Percentiles rank a stretch among this genome's conserved stretches.
These are phyloP conservation scores for Rickenella mellea DNA, from an alignment of 768 basidiomycete genomes.

Conservation along the genomic window DNA sequence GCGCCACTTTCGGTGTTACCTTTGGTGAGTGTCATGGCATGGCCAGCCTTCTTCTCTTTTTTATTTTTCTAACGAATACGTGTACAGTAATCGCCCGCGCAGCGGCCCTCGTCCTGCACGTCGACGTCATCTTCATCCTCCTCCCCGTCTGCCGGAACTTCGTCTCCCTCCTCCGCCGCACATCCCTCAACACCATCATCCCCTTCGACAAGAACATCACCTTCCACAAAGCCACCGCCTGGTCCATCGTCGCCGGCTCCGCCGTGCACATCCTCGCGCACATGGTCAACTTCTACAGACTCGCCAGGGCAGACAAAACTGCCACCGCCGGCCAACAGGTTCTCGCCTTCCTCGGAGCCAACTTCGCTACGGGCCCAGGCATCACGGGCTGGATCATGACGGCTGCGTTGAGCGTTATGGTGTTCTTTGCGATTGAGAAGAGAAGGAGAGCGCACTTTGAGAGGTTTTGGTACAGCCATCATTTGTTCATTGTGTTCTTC, in stretches of 20 bases:
- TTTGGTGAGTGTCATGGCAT: constrained; percentile 44
- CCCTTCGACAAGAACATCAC: constrained; percentile 92
- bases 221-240: constrained; percentile 85
- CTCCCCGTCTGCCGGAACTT: constrained; percentile 94
- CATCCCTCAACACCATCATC: constrained; percentile 76
- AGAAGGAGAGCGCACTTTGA: constrained; percentile 72
- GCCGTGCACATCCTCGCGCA: constrained; percentile 75
- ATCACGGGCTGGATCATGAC: constrained; percentile 88
- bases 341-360: constrained; percentile 63
- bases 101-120: constrained; percentile 83
- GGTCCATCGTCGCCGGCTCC: constrained; percentile 77
- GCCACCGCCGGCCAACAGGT: constrained; percentile 47
- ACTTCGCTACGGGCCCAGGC: constrained; percentile 78
- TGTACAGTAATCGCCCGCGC: constrained; percentile 71
- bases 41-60: background rate
- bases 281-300: constrained; percentile 73
- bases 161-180: constrained; percentile 79
- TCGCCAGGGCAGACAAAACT: constrained; percentile 46
- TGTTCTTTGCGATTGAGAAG: constrained; percentile 80
- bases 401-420: constrained; percentile 62
- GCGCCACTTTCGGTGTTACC: constrained; percentile 63
- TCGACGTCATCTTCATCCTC: constrained; percentile 89
- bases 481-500: constrained; percentile 90
- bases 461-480: constrained; percentile 82
- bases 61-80: background rate